Evolutionary conservation across 257 asterid genomes (phyloP).

Genomic region (Fraxinus anomala): DNA sequence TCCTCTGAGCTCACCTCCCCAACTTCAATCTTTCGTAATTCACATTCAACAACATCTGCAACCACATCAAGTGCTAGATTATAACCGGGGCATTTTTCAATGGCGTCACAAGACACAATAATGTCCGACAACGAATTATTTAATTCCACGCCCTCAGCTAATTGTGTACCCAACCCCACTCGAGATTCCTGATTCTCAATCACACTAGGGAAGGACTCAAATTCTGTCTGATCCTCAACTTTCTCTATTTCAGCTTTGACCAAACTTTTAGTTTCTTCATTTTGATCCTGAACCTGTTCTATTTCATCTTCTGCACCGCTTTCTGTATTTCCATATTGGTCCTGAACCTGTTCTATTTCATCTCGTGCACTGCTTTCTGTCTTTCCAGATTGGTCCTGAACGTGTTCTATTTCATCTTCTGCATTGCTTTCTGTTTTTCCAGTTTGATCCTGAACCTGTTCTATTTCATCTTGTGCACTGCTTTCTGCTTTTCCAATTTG

Average conservation of each 20-base stretch:
- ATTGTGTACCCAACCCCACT: constrained; percentile 25
- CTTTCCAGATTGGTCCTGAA: not conserved
- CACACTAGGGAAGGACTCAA: constrained; percentile 24
- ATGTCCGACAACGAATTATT: not conserved
- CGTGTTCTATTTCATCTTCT: not conserved
- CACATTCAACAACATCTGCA: constrained; percentile 6
- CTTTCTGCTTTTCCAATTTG: not conserved
- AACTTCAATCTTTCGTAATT: constrained; percentile 15
- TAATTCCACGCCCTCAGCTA: constrained; percentile 24
- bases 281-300: not conserved
- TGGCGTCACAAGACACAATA: constrained; percentile 16
- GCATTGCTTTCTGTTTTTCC: not conserved
- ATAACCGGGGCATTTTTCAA: constrained; percentile 3
- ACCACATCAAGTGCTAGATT: not conserved
- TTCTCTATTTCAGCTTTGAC: constrained; percentile 2
- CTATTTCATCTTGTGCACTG: constrained; percentile 8
- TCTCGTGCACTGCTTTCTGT: constrained; percentile 6
- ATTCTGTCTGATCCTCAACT: not conserved
- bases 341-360: not conserved
- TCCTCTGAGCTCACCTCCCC: constrained; percentile 19
- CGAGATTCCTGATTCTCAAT: constrained; percentile 35
- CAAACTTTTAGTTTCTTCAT: not conserved
- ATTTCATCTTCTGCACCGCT: constrained; percentile 2
- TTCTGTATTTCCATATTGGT: not conserved
- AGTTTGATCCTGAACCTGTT: constrained; percentile 5